These are phyloP conservation scores for Trichoderma semiorbis DNA, from an alignment of 2,329 filamentous ascomycete genomes.

Conservation along the genomic window DNA sequence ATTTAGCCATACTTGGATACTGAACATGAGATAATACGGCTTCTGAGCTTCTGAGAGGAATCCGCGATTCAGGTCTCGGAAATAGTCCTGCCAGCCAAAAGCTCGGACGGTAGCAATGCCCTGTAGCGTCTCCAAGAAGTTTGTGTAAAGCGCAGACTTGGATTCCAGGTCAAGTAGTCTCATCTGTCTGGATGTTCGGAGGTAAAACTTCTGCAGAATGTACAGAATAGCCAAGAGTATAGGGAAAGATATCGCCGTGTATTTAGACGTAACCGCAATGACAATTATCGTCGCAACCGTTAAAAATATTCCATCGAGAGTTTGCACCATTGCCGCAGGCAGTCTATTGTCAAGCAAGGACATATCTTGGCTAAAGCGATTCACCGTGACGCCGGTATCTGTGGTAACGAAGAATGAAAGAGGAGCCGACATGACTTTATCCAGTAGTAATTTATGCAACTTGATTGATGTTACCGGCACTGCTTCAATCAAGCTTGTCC, in stretches of 20 bases:
- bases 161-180: conserved; percentile 55
- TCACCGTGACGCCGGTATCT: conserved; percentile 36
- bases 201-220: conserved; percentile 50
- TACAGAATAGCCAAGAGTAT: conserved; percentile 39
- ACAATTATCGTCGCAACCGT: no score
- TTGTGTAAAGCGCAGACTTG: conserved; percentile 33
- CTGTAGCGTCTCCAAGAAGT: conserved; percentile 32
- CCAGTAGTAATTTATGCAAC: no score
- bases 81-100: conserved; percentile 44
- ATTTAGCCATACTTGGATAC: neutral
- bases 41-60: neutral
- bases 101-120: conserved; percentile 51
- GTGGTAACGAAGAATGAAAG: conserved; percentile 34
- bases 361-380: conserved; percentile 40
- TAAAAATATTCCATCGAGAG: no score
- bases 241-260: neutral
- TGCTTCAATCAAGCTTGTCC: no score
- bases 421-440: neutral
- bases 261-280: neutral
- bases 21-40: neutral
- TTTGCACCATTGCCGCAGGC: no score
- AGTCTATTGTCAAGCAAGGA: conserved; percentile 22
- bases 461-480: no score
- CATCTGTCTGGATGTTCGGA: conserved; percentile 55
- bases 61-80: neutral